These are phyloP conservation scores for Phyllosticta citrichinensis DNA, from an alignment of 2,329 filamentous ascomycete species.

Conservation along the genomic window DNA sequence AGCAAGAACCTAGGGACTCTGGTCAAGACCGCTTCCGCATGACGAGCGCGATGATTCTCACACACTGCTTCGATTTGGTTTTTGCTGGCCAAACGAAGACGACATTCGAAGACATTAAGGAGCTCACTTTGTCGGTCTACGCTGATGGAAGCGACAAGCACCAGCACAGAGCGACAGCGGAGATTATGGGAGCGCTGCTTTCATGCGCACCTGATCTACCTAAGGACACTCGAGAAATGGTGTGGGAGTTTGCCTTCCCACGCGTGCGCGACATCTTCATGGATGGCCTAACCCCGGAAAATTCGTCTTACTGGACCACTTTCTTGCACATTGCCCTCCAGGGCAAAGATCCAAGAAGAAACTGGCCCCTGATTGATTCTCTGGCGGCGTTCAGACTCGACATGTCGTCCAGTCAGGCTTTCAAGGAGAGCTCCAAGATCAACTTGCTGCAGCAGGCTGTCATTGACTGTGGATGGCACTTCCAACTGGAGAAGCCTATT, in stretches of 20 bases:
- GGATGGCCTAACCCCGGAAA: slow-evolving; percentile 91
- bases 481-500: slow-evolving; percentile 80
- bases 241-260: slow-evolving; percentile 87
- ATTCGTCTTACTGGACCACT: slow-evolving; percentile 87
- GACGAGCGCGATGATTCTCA: slow-evolving; percentile 74
- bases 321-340: slow-evolving; percentile 85
- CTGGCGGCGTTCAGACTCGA: slow-evolving; percentile 81
- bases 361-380: slow-evolving; percentile 75
- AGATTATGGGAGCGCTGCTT: slow-evolving; percentile 81
- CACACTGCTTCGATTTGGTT: slow-evolving; percentile 84
- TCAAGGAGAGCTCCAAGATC: slow-evolving; percentile 97
- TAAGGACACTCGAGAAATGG: slow-evolving; percentile 58
- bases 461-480: slow-evolving; percentile 88
- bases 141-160: slow-evolving; percentile 95
- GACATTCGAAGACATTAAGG: slow-evolving; percentile 80
- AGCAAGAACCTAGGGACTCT: slow-evolving; percentile 84
- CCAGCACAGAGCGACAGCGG: slow-evolving; percentile 88
- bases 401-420: slow-evolving; percentile 90
- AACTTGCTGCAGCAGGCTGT: slow-evolving; percentile 82
- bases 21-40: slow-evolving; percentile 80
- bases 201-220: slow-evolving; percentile 71
- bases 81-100: slow-evolving; percentile 66
- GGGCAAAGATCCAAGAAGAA: slow-evolving; percentile 78
- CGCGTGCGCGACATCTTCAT: slow-evolving; percentile 76
- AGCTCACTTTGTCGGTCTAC: slow-evolving; percentile 66